Conservation (phyloP, 768 basidiomycete species). For the Leccinum pellstonianum region DNA sequence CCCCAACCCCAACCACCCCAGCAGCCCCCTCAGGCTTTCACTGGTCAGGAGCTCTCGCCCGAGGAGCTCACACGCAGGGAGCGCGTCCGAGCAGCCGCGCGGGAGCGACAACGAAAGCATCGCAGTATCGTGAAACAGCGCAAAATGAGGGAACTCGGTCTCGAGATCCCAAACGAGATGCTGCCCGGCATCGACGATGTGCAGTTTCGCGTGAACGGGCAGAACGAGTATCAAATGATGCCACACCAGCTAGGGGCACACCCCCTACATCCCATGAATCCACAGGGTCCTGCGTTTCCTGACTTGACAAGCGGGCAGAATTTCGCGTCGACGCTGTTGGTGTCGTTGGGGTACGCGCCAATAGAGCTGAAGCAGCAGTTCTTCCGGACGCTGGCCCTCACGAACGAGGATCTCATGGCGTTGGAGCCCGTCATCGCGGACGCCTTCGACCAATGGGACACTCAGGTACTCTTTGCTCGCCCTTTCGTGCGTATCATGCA, state of each 20-base stretch:
- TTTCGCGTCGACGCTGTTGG: slow-evolving; percentile 74
- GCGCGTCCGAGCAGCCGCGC: slow-evolving; percentile 69
- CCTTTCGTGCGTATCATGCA: neutral
- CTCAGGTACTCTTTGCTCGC: slow-evolving; percentile 47
- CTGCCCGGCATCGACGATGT: slow-evolving; percentile 63
- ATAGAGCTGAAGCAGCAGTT: slow-evolving; percentile 68
- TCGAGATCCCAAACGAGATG: slow-evolving; percentile 79
- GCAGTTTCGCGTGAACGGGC: slow-evolving; percentile 56
- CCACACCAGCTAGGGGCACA: slow-evolving; percentile 33
- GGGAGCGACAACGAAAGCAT: slow-evolving; percentile 83
- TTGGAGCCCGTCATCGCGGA: slow-evolving; percentile 79
- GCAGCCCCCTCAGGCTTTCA: slow-evolving; percentile 23
- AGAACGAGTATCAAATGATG: slow-evolving; percentile 40
- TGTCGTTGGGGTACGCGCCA: slow-evolving; percentile 75
- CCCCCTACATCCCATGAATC: slow-evolving; percentile 35
- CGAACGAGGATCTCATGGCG: slow-evolving; percentile 74
- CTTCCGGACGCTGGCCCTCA: slow-evolving; percentile 68
- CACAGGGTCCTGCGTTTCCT: slow-evolving; percentile 62
- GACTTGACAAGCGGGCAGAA: slow-evolving; percentile 66
- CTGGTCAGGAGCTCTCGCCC: slow-evolving; percentile 44
- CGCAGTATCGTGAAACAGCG: slow-evolving; percentile 74
- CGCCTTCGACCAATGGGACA: slow-evolving; percentile 86
- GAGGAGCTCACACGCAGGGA: slow-evolving; percentile 71
- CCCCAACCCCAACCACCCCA: slow-evolving; percentile 35
- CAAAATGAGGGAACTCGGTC: slow-evolving; percentile 78